Evolutionary conservation across 2,329 filamentous ascomycete species (phyloP).

Genomic region (Colletotrichum liaoningense): DNA sequence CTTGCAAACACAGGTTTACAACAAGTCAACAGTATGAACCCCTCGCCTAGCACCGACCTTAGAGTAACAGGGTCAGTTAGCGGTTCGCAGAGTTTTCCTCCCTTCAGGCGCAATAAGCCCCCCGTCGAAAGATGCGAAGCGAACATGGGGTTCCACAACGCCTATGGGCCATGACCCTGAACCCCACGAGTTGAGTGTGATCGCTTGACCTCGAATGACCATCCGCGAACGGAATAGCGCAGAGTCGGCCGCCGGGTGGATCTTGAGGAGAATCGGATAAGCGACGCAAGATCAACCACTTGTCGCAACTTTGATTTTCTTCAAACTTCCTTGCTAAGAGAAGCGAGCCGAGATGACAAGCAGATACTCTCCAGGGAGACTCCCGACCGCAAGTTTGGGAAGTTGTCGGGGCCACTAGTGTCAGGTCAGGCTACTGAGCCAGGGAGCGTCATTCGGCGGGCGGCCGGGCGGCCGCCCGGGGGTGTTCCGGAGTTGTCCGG

Average conservation of each 20-base stretch:
- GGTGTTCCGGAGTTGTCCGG: background rate
- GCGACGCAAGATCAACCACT: background rate
- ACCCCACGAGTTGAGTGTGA: background rate
- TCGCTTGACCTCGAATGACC: constrained; percentile 8
- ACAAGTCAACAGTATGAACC: background rate
- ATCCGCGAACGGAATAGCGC: constrained; percentile 16
- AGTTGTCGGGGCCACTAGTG: background rate
- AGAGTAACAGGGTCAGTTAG: background rate
- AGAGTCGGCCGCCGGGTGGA: constrained; percentile 17
- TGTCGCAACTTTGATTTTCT: background rate
- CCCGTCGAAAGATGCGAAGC: background rate
- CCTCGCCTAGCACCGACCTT: background rate
- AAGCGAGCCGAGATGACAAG: background rate
- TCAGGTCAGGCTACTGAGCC: background rate
- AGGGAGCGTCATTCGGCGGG: background rate
- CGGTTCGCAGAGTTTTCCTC: background rate
- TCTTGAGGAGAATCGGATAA: background rate
- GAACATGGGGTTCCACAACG: background rate
- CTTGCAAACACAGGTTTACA: background rate
- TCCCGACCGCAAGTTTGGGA: background rate
- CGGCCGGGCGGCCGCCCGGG: background rate
- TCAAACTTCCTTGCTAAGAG: background rate
- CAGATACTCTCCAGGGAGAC: background rate
- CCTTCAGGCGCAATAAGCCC: background rate
- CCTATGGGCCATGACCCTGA: background rate